A percentile compares a stretch with the other conserved stretches of the same genome.
These are phyloP conservation scores for Sisymbrium irio DNA, from an alignment of 345 rosid species.

Conservation along the genomic window DNA sequence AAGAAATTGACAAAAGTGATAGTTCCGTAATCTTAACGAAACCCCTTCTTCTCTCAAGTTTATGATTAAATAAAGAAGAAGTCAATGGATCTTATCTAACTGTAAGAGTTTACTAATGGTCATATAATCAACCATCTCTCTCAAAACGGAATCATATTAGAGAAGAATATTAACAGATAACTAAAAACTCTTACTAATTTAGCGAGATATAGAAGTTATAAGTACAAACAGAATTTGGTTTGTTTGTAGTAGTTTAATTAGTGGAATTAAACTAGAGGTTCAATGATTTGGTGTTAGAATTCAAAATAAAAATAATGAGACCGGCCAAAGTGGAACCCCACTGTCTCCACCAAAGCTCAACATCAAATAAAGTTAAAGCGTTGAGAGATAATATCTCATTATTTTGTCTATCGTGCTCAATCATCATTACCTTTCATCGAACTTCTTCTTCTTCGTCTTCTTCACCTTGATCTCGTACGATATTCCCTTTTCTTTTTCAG, in stretches of 20 bases:
- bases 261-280: neutral
- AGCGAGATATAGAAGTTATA: neutral
- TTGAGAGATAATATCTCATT: neutral
- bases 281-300: constrained; percentile 17
- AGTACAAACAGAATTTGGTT: neutral
- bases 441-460: neutral
- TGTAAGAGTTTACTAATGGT: neutral
- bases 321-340: constrained; percentile 37
- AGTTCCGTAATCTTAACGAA: neutral
- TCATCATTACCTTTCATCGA: constrained; percentile 25
- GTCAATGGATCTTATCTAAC: neutral
- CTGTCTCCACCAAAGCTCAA: constrained; percentile 28
- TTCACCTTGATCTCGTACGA: neutral
- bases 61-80: neutral
- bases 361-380: neutral
- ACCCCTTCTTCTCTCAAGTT: neutral
- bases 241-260: neutral
- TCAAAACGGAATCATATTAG: neutral
- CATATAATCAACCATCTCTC: neutral
- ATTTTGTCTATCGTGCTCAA: constrained; percentile 17
- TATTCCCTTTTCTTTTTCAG: neutral
- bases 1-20: neutral
- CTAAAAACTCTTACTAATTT: neutral
- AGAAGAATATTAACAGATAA: neutral
- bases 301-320: constrained; percentile 6